Percentiles rank a stretch among this genome's conserved stretches.
Evolutionary conservation across 2,329 filamentous ascomycete genomes (phyloP).

Genomic region (Exophiala calicioides): DNA sequence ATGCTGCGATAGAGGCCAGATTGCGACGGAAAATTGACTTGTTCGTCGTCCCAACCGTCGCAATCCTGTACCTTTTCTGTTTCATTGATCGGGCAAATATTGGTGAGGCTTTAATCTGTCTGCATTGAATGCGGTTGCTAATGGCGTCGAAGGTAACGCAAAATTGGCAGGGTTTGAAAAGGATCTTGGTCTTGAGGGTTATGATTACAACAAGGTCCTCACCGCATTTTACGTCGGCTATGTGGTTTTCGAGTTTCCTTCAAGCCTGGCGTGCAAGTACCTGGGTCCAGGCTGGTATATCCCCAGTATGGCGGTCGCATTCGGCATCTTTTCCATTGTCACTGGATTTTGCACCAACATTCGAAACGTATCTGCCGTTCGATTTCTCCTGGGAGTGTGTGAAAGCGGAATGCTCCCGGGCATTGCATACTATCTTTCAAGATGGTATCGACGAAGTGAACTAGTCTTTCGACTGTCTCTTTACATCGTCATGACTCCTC

Average conservation of each 20-base stretch:
- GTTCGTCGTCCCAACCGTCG: slow-evolving; percentile 65
- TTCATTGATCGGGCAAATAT: slow-evolving; percentile 73
- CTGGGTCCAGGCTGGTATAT: slow-evolving; percentile 73
- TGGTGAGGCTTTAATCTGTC: slow-evolving; percentile 54
- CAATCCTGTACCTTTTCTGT: slow-evolving; percentile 69
- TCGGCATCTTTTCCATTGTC: slow-evolving; percentile 63
- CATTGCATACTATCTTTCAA: slow-evolving; percentile 64
- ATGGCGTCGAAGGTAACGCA: too few relatives aligned
- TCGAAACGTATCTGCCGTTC: slow-evolving; percentile 57
- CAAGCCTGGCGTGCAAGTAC: slow-evolving; percentile 68
- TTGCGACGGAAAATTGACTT: slow-evolving; percentile 67
- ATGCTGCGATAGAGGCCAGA: slow-evolving; percentile 57
- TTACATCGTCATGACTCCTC: slow-evolving; percentile 70
- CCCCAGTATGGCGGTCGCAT: slow-evolving; percentile 61
- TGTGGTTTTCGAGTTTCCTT: slow-evolving; percentile 71
- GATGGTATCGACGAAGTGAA: slow-evolving; percentile 65
- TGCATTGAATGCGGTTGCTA: slow-evolving; percentile 63
- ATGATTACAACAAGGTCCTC: slow-evolving; percentile 70
- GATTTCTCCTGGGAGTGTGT: slow-evolving; percentile 61
- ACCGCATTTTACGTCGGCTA: slow-evolving; percentile 73
- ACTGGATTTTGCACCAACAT: slow-evolving; percentile 66
- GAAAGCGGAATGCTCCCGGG: slow-evolving; percentile 75
- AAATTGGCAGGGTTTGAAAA: slow-evolving; percentile 64
- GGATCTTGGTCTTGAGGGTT: slow-evolving; percentile 60
- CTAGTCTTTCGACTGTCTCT: slow-evolving; percentile 66